Percentiles rank a stretch among this genome's conserved stretches.
These are phyloP conservation scores for Ceratobasidium sp. DNA, from an alignment of 1,284 basidiomycete genomes.

Conservation along the genomic window DNA sequence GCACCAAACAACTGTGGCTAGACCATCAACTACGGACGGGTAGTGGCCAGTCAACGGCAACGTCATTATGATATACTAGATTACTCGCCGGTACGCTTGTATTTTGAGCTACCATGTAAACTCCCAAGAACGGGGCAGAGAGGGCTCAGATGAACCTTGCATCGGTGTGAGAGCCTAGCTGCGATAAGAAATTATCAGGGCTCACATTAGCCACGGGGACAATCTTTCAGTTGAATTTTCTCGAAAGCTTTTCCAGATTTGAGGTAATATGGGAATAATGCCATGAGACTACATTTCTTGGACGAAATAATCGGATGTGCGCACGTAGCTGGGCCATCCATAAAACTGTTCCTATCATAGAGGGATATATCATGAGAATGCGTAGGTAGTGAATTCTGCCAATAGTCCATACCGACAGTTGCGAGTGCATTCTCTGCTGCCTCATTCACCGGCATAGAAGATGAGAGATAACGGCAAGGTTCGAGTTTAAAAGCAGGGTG, in stretches of 20 bases:
- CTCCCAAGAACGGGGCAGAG: constrained; percentile 73
- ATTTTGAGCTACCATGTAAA: constrained; percentile 75
- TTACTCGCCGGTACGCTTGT: constrained; percentile 74
- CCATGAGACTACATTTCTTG: neutral
- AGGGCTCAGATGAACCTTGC: constrained; percentile 75
- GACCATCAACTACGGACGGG: constrained; percentile 63
- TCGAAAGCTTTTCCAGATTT: constrained; percentile 76
- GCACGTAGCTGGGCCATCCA: constrained; percentile 61
- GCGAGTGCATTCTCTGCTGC: too few relatives aligned
- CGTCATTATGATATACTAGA: neutral
- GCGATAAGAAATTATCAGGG: neutral
- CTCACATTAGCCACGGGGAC: constrained; percentile 75
- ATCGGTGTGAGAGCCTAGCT: too few relatives aligned
- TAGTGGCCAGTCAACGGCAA: neutral
- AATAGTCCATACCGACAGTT: too few relatives aligned
- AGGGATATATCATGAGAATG: too few relatives aligned
- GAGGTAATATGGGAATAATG: neutral
- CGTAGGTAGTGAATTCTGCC: neutral
- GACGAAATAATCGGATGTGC: neutral
- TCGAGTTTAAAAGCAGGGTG: neutral
- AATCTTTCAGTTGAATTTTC: constrained; percentile 78
- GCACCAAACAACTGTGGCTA: constrained; percentile 82
- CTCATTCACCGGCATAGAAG: too few relatives aligned
- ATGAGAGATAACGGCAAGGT: neutral
- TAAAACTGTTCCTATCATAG: neutral